Evolutionary conservation across 352 stramenopile species (phyloP), one percentile per base, ranked within the genome.

Genomic region (Phytopythium montanum): DNA sequence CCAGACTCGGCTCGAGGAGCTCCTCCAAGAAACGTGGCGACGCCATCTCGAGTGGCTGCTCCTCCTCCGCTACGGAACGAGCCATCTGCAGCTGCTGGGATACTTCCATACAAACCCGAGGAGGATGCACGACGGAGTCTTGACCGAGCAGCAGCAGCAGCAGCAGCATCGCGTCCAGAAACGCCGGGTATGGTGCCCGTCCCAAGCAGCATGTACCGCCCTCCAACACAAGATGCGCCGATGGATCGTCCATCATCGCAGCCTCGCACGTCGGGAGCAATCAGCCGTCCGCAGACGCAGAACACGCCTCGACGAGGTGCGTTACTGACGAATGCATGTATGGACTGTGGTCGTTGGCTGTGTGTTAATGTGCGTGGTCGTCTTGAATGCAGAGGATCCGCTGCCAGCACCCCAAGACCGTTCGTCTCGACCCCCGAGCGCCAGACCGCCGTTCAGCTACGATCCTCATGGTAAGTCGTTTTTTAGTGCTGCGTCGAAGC

Each of bases 1-100:
- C 53, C 70, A 54, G 52, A 52, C 1, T 62, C 74, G 29, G 19
- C 69, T 61, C 55, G 65, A 55, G 50, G 14, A 5, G n/a, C 36
- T 42, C 8, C 50, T 14, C 29, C 50, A 33, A 45, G 50, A 42
- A 56, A 56, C 29, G 23, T 55, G 6, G 36, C 23, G 3, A 36
- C 54, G 7, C 29, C 54, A 23, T 59, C 8, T 34, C 54, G n/a
- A 18, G 8, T 10, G 3, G 29, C 29, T 16, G 23, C 18, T 36
- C 52, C n/a, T 49, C 23, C 33, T 29, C 38, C 25, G n/a, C 33
- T 44, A 7, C 34, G 33, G 19, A 29, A 48, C n/a, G 9, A 29
- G 23, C n/a, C 48, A 13, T 19, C 48, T 26, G 5, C 48, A 34
- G 0, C 29, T 25, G 48, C 6, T 9, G 26, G 16, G 16, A 16